Conservation (phyloP, 2,329 filamentous ascomycete species). For the Dactylellina haptotyla region DNA sequence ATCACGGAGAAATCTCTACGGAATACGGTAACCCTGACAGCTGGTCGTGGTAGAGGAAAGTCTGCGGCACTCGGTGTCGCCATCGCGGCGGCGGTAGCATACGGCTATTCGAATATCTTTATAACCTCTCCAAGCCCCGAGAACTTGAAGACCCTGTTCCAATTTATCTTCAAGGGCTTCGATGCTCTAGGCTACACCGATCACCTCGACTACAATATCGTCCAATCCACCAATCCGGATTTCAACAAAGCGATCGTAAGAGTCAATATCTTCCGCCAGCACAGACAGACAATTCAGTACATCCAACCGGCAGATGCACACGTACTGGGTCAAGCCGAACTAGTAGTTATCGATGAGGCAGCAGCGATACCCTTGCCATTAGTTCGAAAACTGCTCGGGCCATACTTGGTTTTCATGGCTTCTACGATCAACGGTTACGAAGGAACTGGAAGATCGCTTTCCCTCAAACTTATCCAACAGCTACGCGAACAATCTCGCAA, state of each 20-base stretch:
- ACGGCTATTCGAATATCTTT: constrained; percentile 99
- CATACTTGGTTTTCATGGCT: constrained; percentile 98
- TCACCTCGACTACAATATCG: constrained; percentile 96
- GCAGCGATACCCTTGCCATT: constrained; percentile 94
- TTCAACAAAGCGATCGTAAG: constrained; percentile 99
- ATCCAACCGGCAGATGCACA: constrained; percentile 97
- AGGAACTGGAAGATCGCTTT: constrained; percentile 92
- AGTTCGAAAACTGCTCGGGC: constrained; percentile 92
- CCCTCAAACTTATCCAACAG: constrained; percentile 95
- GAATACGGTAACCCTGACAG: constrained; percentile 92
- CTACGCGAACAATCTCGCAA: constrained; percentile 89
- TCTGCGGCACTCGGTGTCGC: constrained; percentile 95
- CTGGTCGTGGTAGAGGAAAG: constrained; percentile 93
- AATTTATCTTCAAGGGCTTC: constrained; percentile 98
- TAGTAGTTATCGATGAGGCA: constrained; percentile 96
- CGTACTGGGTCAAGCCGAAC: constrained; percentile 90
- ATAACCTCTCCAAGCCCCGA: constrained; percentile 97
- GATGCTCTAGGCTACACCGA: constrained; percentile 93
- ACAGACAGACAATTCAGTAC: constrained; percentile 98
- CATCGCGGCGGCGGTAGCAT: constrained; percentile 89
- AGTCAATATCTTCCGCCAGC: constrained; percentile 93
- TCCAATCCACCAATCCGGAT: constrained; percentile 96
- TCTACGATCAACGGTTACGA: constrained; percentile 99
- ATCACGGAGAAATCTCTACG: constrained; percentile 95
- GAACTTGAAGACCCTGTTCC: constrained; percentile 97